Base-by-base conservation (phyloP, 306 rosid species). In the Biancaea sappan region DNA sequence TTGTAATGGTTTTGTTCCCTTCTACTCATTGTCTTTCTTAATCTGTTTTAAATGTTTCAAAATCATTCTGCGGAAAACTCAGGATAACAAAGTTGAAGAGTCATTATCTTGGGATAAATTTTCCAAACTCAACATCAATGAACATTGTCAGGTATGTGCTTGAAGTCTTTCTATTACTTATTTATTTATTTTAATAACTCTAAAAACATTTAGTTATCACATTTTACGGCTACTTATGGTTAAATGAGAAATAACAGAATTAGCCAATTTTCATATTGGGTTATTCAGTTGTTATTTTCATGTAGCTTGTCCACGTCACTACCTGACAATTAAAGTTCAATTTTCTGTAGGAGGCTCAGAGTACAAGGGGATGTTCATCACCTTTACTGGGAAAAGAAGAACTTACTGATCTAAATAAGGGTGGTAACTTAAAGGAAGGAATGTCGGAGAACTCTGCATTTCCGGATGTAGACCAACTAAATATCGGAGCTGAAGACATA, bases 371-470 rank as follows among this genome's bases (percentile, higher is more conserved):
- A 40, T 69, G 80, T 78, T 66, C 81, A 6, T 72, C 93, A 38
- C 73, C 84, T 61, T 70, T 80, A 74, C 22, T 37, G 40, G 81
- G 54, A 73, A 85, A 63, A 57, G 88, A 81, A n/a, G n/a, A 73
- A 82, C 71, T 79, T 79, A 76, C 80, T 69, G 75, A 51, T 37
- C 71, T 68, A 65, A 78, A 74, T 67, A 79, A 79, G 80, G 72
- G 76, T 62, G 77, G 76, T 75, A 88, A 77, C 75, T 43, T 84
- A 32, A 88, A 85, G 67, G 91, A 90, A 79, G 90, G 79, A 81
- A 85, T 82, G 83, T 87, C 82, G 0, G 95, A 90, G 81, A 86
- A 75, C 80, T 90, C 92, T 70, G 88, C 83, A 81, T 75, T 85
- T 66, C 94, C 80, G 64, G 88, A 76, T 69, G 41, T 6, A 34